phyloP scores from a whole-genome alignment of 106 monocot genomes.

The Xerophyta viscosa region DNA sequence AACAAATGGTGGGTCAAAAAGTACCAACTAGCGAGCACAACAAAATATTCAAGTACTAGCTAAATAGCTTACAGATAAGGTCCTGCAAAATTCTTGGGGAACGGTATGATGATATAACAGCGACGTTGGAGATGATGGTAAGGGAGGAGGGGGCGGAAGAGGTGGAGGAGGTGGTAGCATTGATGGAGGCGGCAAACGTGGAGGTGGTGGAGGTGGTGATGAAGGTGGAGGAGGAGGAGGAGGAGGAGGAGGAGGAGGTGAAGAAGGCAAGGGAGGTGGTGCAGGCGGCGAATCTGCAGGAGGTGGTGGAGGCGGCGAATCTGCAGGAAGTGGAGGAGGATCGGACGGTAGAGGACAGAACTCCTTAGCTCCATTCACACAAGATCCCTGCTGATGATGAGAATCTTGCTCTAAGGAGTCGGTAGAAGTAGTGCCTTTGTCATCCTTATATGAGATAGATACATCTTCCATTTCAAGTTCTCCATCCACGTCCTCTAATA shows the following conservation, averaged over 20 bases:
- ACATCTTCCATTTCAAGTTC: constrained; percentile 82
- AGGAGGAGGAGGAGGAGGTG: constrained; percentile 25
- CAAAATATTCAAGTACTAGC: neutral
- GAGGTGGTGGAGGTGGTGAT: constrained; percentile 26
- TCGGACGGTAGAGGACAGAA: constrained; percentile 46
- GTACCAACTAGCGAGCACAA: neutral
- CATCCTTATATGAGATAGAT: constrained; percentile 29
- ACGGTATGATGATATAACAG: constrained; percentile 21
- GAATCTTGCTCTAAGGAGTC: constrained; percentile 8
- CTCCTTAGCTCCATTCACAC: constrained; percentile 2
- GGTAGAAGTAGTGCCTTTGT: constrained; percentile 10
- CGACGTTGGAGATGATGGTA: constrained; percentile 1
- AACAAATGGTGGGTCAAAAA: constrained; percentile 2
- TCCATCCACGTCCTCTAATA: constrained; percentile 51
- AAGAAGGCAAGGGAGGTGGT: constrained; percentile 27
- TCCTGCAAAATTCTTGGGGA: constrained; percentile 38
- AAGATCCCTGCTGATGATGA: constrained; percentile 1
- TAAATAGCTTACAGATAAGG: constrained; percentile 48
- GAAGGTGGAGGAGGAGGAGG: constrained; percentile 31
- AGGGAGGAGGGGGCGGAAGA: constrained; percentile 5
- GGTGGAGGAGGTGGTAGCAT: constrained; percentile 11
- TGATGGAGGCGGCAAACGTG: constrained; percentile 24
- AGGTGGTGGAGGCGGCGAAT: constrained; percentile 39
- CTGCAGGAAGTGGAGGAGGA: constrained; percentile 43
- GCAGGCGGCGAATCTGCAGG: too few relatives aligned